These are phyloP conservation scores for Lophium mytilinum DNA, from an alignment of 495 filamentous ascomycete species.

Conservation along the genomic window DNA sequence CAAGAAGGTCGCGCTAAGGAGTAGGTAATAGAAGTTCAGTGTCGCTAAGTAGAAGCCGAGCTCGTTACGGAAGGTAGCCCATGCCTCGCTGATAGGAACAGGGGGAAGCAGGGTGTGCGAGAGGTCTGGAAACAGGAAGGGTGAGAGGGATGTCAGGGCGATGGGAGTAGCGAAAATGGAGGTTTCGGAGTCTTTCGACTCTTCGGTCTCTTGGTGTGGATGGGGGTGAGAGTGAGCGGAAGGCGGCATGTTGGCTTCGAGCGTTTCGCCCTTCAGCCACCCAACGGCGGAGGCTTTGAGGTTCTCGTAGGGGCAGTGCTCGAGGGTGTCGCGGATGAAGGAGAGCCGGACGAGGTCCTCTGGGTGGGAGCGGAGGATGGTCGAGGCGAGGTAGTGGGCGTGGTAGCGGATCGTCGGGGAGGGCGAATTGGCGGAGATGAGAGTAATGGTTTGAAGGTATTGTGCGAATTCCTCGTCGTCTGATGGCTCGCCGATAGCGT, in stretches of 20 bases:
- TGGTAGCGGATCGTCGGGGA: conserved; percentile 59
- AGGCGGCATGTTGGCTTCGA: conserved; percentile 37
- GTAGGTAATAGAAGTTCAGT: conserved; percentile 46
- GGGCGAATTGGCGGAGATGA: conserved; percentile 61
- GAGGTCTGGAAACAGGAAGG: conserved; percentile 43
- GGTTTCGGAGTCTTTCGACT: neutral
- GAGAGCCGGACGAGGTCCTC: conserved; percentile 58
- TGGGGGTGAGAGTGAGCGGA: conserved; percentile 20
- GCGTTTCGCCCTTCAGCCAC: conserved; percentile 82
- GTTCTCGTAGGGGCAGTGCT: conserved; percentile 68
- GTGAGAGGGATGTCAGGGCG: conserved; percentile 39
- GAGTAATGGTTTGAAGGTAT: conserved; percentile 50
- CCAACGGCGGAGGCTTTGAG: conserved; percentile 73
- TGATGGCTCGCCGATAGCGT: conserved; percentile 31
- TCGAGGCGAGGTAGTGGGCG: conserved; percentile 64
- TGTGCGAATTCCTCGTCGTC: conserved; percentile 34
- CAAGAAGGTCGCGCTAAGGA: conserved; percentile 42
- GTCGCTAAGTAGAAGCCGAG: conserved; percentile 42
- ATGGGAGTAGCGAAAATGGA: conserved; percentile 51
- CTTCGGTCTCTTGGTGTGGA: neutral
- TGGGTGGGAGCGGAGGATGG: conserved; percentile 69
- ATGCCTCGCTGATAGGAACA: conserved; percentile 29
- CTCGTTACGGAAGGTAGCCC: conserved; percentile 36
- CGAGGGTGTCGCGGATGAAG: conserved; percentile 71
- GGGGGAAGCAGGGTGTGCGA: conserved; percentile 19